Conservation (phyloP, 176 grass and related monocot species). For the Ensete ventricosum region DNA sequence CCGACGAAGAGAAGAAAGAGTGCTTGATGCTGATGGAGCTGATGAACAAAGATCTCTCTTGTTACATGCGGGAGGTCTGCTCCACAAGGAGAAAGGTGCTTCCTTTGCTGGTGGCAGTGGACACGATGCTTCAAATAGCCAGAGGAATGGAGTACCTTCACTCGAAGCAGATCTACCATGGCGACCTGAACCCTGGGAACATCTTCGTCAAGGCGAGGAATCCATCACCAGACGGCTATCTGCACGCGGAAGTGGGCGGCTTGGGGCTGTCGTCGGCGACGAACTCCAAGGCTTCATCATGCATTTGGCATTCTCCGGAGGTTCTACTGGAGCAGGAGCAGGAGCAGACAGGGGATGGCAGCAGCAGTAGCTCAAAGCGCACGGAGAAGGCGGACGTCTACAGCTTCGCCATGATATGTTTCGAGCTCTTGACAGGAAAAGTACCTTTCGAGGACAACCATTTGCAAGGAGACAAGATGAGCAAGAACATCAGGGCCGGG, state of each 20-base stretch:
- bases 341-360: neutral
- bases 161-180: conserved; percentile 11
- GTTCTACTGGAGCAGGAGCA: conserved; percentile 15
- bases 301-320: conserved; percentile 24
- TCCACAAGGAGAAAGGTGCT: conserved; percentile 7
- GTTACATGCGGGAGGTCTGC: conserved; percentile 17
- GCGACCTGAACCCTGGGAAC: conserved; percentile 16
- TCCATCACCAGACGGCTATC: neutral
- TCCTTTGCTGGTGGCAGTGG: conserved; percentile 19
- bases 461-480: conserved; percentile 21
- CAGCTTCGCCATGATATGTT: conserved; percentile 26
- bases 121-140: conserved; percentile 22
- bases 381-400: conserved; percentile 21
- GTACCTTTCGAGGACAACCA: conserved; percentile 16
- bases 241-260: conserved; percentile 7
- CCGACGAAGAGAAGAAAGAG: conserved; percentile 17
- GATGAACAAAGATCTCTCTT: conserved; percentile 21
- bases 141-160: conserved; percentile 30
- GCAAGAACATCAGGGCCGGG: conserved; percentile 14
- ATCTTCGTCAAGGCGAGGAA: conserved; percentile 19
- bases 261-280: neutral
- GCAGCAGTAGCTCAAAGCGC: neutral
- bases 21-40: conserved; percentile 22
- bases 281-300: conserved; percentile 6
- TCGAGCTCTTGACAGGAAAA: conserved; percentile 16